Evolutionary conservation across 305 asterid species (phyloP).

Genomic region (Fraxinus dipetala): DNA sequence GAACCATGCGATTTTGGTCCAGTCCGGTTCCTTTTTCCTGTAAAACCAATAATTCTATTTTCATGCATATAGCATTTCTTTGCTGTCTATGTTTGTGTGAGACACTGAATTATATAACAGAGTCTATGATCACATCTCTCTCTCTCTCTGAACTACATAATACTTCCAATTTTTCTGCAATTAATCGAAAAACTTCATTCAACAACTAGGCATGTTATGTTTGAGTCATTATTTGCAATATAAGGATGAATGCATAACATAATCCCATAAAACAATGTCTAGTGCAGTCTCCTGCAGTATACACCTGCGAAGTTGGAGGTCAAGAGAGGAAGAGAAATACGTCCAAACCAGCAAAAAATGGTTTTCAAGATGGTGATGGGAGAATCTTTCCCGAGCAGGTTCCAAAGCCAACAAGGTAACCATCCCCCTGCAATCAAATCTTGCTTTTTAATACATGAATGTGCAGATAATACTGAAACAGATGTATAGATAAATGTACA

Average conservation of each 20-base stretch:
- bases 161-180: background rate
- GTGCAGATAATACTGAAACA: background rate
- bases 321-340: background rate
- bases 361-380: conserved; percentile 52
- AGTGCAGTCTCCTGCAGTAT: conserved; percentile 1
- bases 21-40: background rate
- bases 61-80: background rate
- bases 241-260: conserved; percentile 8
- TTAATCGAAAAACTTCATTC: conserved; percentile 1
- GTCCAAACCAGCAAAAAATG: conserved; percentile 14
- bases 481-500: background rate
- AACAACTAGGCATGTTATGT: conserved; percentile 3
- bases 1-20: background rate
- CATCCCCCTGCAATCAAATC: conserved; percentile 69
- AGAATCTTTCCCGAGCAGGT: conserved; percentile 79
- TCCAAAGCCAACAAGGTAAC: conserved; percentile 78
- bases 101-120: background rate
- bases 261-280: background rate
- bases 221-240: background rate
- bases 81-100: background rate
- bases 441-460: background rate
- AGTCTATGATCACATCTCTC: background rate
- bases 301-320: background rate
- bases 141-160: background rate
- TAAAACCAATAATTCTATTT: background rate